Base-by-base conservation (phyloP, 2,329 filamentous ascomycete species). In the Pestalotiopsis sp. region DNA sequence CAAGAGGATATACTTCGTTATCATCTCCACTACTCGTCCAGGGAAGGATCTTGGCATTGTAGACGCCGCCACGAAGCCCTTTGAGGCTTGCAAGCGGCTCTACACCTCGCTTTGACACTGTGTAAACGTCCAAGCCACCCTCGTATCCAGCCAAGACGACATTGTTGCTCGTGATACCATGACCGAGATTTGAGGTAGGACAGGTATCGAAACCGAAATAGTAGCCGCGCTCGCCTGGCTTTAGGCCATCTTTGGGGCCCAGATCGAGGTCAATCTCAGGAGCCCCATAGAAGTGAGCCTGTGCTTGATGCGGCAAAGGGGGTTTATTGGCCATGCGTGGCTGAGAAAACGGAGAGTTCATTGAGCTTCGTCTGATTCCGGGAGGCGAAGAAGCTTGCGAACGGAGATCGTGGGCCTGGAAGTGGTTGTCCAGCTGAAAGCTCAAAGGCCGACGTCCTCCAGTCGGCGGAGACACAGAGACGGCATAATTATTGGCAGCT, bases 151-250 rank as follows among this genome's bases (percentile, higher is more conserved):
- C 88, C 4, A 97, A 80, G 59, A 94, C 83, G 31, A 93, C 89
- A 78, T 92, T 91, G 75, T 92, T 87, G 66, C 82, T 81, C 41
- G 82, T 82, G 67, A 80, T 74, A 17, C 73, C 72, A 66, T 78
- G 77, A 66, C 81, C 78, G 6, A 76, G 74, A 55, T 75, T 73
- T 3, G 79, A 78, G n/a, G 81, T 78, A 1, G 87, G 85, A 58
- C 97, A 83, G 2, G 85, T 90, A 77, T 97, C 95, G 74, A 97
- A 94, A 5, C 92, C 91, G 77, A 93, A 96, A 77, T 92, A 93
- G 73, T 92, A 94, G 7, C 92, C 93, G 59, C 87, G 87, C 49
- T 91, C 89, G 3, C 91, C 91, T 2, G 90, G 87, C 72, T 86
- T 86, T 75, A 91, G 82, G 11, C 87, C 87, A 20, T 85, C 81